Evolutionary conservation across 176 grass and related monocot species (phyloP).

Genomic region (Thalia dealbata): DNA sequence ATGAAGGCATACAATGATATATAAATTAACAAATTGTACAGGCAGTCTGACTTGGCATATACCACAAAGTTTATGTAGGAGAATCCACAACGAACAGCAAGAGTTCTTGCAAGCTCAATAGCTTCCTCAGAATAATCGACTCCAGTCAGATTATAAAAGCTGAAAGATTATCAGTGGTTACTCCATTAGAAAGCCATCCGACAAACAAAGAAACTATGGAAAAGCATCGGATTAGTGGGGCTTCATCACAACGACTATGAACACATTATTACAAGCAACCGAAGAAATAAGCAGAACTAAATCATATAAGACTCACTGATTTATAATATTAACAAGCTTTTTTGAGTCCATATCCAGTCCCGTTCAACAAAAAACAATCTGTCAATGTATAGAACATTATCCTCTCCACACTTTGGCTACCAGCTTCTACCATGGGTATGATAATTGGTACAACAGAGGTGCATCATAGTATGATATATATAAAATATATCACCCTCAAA

Average conservation of each 20-base stretch:
- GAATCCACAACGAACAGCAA: conserved; percentile 63
- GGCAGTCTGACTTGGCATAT: conserved; percentile 32
- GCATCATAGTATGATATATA: too few relatives aligned
- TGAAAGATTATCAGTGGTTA: conserved; percentile 21
- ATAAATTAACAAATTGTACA: background rate
- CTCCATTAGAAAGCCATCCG: background rate
- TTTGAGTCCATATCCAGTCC: too few relatives aligned
- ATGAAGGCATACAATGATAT: background rate
- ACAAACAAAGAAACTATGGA: background rate
- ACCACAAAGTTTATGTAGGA: conserved; percentile 80
- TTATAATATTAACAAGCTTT: too few relatives aligned
- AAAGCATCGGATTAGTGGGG: background rate
- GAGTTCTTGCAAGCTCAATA: conserved; percentile 64
- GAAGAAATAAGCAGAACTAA: background rate
- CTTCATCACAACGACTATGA: background rate
- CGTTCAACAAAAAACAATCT: too few relatives aligned
- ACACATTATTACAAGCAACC: background rate
- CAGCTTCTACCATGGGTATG: too few relatives aligned
- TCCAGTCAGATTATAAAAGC: conserved; percentile 81
- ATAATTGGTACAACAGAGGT: too few relatives aligned
- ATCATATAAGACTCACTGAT: too few relatives aligned
- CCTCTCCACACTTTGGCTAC: too few relatives aligned
- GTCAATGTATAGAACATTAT: too few relatives aligned
- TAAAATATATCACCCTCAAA: too few relatives aligned
- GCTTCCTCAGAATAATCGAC: conserved; percentile 78